Evolutionary conservation across 1,139 yeast species (phyloP).

Genomic region (Zygosaccharomyces sapae): DNA sequence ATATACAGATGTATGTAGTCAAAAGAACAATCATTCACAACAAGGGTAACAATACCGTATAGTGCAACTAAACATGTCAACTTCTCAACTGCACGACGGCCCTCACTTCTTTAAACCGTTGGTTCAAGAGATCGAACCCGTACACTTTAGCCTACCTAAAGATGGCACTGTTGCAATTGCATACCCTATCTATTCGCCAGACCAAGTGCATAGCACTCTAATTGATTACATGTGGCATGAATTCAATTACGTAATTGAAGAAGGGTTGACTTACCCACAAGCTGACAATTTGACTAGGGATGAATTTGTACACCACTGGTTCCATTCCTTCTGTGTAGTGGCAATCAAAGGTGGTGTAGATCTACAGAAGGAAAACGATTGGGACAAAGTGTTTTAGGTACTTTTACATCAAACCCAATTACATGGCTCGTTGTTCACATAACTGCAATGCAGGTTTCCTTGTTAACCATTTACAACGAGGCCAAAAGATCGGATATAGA

Average conservation of each 20-base stretch:
- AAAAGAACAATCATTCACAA: too few species aligned
- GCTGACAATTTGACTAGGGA: slow-evolving; percentile 59
- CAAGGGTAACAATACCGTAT: too few species aligned
- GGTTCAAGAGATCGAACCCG: slow-evolving; percentile 35
- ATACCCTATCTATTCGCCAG: slow-evolving; percentile 63
- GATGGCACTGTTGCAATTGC: slow-evolving; percentile 79
- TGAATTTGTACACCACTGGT: slow-evolving; percentile 78
- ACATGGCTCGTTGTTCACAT: slow-evolving; percentile 71
- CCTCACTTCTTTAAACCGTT: slow-evolving; percentile 31
- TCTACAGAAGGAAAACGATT: slow-evolving; percentile 29
- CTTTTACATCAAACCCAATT: slow-evolving; percentile 78
- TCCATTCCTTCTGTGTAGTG: slow-evolving; percentile 68
- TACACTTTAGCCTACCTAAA: slow-evolving; percentile 65
- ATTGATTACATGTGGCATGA: slow-evolving; percentile 70
- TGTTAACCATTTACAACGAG: slow-evolving; percentile 54
- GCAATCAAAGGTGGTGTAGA: slow-evolving; percentile 35
- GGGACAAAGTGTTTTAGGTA: slow-evolving; percentile 52
- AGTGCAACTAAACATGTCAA: slow-evolving; percentile 8
- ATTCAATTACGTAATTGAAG: slow-evolving; percentile 76
- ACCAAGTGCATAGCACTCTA: slow-evolving; percentile 61
- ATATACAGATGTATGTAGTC: too few species aligned
- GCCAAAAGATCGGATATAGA: slow-evolving; percentile 54
- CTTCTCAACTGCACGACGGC: slow-evolving; percentile 27
- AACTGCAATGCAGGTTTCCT: slow-evolving; percentile 77
- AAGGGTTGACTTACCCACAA: slow-evolving; percentile 80